phyloP scores from a whole-genome alignment of 2,329 filamentous ascomycete genomes.

The Calonectria naviculata region DNA sequence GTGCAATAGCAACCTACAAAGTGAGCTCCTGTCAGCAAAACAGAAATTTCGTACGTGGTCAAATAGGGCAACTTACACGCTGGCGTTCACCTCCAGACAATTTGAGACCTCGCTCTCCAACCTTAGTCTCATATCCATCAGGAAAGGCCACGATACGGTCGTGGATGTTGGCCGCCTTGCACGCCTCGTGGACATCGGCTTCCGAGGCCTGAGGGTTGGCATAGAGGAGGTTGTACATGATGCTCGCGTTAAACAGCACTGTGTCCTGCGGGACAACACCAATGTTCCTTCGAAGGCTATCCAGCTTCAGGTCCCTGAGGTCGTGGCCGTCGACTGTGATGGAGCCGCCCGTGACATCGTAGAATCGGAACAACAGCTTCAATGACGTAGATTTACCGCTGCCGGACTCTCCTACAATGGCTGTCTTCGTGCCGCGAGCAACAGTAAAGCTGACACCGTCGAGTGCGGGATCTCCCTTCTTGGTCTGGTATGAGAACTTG shows the following conservation, averaged over 20 bases:
- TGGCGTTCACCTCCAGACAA: conserved; percentile 72
- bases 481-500: conserved; percentile 55
- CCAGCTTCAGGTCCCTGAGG: conserved; percentile 53
- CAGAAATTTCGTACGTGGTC: no score
- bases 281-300: conserved; percentile 53
- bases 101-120: conserved; percentile 63
- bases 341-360: conserved; percentile 58
- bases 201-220: conserved; percentile 60
- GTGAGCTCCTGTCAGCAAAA: conserved; percentile 4
- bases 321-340: conserved; percentile 60
- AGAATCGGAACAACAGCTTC: conserved; percentile 63
- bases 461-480: conserved; percentile 49
- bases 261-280: conserved; percentile 59
- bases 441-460: conserved; percentile 55
- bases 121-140: conserved; percentile 63
- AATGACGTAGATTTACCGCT: conserved; percentile 61
- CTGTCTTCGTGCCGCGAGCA: conserved; percentile 56
- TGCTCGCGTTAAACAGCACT: conserved; percentile 62
- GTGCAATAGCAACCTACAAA: conserved; percentile 63
- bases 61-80: conserved; percentile 51
- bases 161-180: conserved; percentile 65
- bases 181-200: conserved; percentile 62
- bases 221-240: conserved; percentile 67
- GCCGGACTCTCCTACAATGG: conserved; percentile 58
- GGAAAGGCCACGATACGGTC: conserved; percentile 64